phyloP scores from a whole-genome alignment of 495 filamentous ascomycete genomes.

The Lichenothelia convexa region DNA sequence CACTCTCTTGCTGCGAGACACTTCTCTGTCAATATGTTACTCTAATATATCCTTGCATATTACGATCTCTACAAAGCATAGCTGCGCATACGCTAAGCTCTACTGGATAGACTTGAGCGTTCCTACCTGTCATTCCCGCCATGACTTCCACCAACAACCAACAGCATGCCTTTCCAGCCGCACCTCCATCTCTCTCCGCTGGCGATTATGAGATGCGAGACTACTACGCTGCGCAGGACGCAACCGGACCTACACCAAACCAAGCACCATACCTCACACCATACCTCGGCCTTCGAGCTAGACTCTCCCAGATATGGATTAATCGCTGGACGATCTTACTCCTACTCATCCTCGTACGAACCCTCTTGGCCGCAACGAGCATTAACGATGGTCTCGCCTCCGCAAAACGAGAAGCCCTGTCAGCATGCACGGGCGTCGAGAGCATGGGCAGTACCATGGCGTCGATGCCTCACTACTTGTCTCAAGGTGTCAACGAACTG shows the following conservation, averaged over 20 bases:
- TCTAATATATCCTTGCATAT: too few relatives aligned
- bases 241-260: constrained; percentile 28
- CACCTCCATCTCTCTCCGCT: constrained; percentile 33
- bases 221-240: constrained; percentile 28
- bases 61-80: too few relatives aligned
- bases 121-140: constrained; percentile 8
- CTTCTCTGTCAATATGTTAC: too few relatives aligned
- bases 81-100: too few relatives aligned
- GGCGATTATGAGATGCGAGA: constrained; percentile 36
- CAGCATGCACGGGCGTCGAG: constrained; percentile 82
- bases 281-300: constrained; percentile 75
- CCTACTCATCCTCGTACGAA: constrained; percentile 61
- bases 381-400: constrained; percentile 53
- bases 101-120: constrained; percentile 12
- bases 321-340: constrained; percentile 93
- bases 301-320: constrained; percentile 89
- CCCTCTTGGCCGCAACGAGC: constrained; percentile 52
- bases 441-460: constrained; percentile 89
- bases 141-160: constrained; percentile 26
- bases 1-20: too few relatives aligned
- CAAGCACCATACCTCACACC: constrained; percentile 55
- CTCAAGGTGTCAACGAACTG: constrained; percentile 71
- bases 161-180: constrained; percentile 26
- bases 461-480: constrained; percentile 89
- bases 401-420: constrained; percentile 64